A percentile compares a stretch with the other conserved stretches of the same genome.
Evolutionary conservation across 257 asterid genomes (phyloP).

Genomic region (Nyctanthes arbortristis): DNA sequence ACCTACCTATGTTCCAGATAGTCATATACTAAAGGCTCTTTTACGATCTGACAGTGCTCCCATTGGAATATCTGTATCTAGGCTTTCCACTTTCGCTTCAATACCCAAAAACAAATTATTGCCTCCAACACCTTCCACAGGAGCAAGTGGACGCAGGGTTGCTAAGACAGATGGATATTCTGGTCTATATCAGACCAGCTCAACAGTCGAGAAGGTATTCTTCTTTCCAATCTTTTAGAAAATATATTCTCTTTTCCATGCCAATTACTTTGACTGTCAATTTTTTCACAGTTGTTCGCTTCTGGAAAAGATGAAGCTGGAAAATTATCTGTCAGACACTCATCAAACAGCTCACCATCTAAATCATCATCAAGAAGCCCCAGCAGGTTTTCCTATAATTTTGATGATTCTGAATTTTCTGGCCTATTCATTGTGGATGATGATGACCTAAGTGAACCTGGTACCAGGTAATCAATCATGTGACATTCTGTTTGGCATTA

Average conservation of each 20-base stretch:
- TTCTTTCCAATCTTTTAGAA: constrained; percentile 18
- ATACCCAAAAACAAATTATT: constrained; percentile 45
- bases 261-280: constrained; percentile 1
- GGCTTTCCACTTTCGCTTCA: constrained; percentile 47
- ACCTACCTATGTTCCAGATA: constrained; percentile 44
- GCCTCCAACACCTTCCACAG: constrained; percentile 56
- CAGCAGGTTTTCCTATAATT: constrained; percentile 64
- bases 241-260: background rate
- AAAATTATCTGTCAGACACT: constrained; percentile 36
- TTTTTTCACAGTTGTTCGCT: constrained; percentile 44
- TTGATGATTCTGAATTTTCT: constrained; percentile 65
- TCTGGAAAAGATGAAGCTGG: constrained; percentile 49
- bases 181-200: constrained; percentile 41
- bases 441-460: constrained; percentile 54
- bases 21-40: constrained; percentile 50
- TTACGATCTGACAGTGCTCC: constrained; percentile 83
- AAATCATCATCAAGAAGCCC: constrained; percentile 70
- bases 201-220: constrained; percentile 60
- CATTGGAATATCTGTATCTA: constrained; percentile 57
- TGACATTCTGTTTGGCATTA: constrained; percentile 8
- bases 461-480: constrained; percentile 64
- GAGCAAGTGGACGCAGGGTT: constrained; percentile 34
- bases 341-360: constrained; percentile 52
- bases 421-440: constrained; percentile 78
- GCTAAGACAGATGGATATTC: constrained; percentile 38